Evolutionary conservation across 805 yeast species (phyloP).

Genomic region (Sungouiella blattae): DNA sequence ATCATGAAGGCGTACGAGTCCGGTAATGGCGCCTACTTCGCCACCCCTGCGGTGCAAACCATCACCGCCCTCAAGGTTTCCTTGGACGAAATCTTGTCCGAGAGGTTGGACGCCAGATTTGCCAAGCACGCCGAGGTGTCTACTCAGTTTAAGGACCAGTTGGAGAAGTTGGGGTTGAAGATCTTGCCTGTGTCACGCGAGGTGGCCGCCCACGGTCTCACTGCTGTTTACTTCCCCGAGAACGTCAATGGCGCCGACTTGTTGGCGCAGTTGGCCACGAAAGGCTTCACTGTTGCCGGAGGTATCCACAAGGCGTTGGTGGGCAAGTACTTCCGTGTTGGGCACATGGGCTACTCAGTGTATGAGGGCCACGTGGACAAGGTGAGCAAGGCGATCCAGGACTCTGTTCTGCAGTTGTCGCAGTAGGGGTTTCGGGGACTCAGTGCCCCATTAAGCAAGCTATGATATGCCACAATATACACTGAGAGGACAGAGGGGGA

Average conservation of each 20-base stretch:
- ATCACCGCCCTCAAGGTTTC: constrained; percentile 78
- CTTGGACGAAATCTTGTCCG: constrained; percentile 63
- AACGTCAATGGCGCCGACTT: constrained; percentile 67
- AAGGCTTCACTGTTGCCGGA: constrained; percentile 80
- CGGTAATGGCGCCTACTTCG: constrained; percentile 79
- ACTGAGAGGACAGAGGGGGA: no score
- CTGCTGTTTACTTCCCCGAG: constrained; percentile 82
- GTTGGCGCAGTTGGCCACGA: constrained; percentile 51
- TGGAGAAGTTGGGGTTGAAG: constrained; percentile 60
- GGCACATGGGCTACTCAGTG: constrained; percentile 90
- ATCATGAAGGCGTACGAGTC: constrained; percentile 82
- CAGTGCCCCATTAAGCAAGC: background rate
- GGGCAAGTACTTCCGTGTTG: constrained; percentile 84
- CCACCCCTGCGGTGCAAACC: constrained; percentile 94
- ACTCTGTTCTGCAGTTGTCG: constrained; percentile 15
- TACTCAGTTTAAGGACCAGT: constrained; percentile 56
- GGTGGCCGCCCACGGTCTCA: constrained; percentile 82
- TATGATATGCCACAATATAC: no score
- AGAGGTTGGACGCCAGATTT: constrained; percentile 56
- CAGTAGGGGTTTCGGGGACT: background rate
- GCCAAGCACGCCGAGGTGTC: constrained; percentile 61
- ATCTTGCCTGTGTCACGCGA: constrained; percentile 57
- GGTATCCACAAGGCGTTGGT: constrained; percentile 83
- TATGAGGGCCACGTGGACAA: constrained; percentile 39
- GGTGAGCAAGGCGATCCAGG: constrained; percentile 32